Conservation (phyloP, 2,329 filamentous ascomycete genomes). For the Cercospora beticola region DNA sequence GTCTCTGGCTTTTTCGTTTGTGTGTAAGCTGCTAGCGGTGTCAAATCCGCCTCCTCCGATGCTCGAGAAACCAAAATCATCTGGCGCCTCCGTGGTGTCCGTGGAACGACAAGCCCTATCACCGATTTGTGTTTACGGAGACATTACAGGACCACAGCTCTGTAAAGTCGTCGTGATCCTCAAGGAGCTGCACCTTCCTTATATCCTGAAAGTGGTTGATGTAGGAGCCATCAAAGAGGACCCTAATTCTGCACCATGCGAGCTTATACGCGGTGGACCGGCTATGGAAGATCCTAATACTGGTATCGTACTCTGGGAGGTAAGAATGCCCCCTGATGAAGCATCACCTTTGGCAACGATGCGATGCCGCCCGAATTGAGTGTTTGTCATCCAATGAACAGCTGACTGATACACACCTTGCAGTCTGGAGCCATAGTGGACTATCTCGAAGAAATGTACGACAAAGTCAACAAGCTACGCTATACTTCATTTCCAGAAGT, state of each 20-base stretch:
- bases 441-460: conserved; percentile 38
- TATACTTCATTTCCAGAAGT: conserved; percentile 32
- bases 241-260: conserved; percentile 39
- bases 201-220: conserved; percentile 10
- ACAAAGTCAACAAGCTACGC: conserved; percentile 32
- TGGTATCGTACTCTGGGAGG: conserved; percentile 50
- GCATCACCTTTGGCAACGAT: not conserved
- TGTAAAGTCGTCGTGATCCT: conserved; percentile 17
- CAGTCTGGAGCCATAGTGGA: conserved; percentile 37
- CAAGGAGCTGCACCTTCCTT: conserved; percentile 13
- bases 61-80: not conserved
- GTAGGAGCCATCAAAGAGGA: conserved; percentile 32
- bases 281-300: conserved; percentile 48
- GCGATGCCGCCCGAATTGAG: not conserved
- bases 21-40: conserved; percentile 9
- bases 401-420: not conserved
- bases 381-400: not conserved
- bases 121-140: conserved; percentile 11
- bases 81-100: not conserved
- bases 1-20: conserved; percentile 9
- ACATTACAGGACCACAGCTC: conserved; percentile 21
- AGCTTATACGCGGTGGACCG: conserved; percentile 46
- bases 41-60: conserved; percentile 5
- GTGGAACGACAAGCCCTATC: not conserved
- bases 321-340: conserved; percentile 16